These are phyloP conservation scores for Talaromyces proteolyticus DNA, from an alignment of 495 filamentous ascomycete genomes.

Conservation along the genomic window DNA sequence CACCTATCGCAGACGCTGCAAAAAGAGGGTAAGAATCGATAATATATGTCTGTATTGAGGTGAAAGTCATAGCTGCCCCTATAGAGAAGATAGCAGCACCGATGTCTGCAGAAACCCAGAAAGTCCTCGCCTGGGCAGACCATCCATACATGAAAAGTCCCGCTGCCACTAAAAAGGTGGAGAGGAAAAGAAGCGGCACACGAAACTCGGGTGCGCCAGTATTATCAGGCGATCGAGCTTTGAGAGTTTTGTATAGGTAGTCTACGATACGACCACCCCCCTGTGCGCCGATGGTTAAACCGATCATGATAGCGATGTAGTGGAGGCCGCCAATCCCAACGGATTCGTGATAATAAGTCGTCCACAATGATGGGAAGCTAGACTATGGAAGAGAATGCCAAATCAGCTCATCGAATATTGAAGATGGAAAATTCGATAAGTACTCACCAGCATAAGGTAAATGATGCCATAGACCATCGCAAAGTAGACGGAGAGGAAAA, in stretches of 20 bases:
- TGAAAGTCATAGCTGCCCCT: conserved; percentile 45
- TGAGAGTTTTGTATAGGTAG: conserved; percentile 42
- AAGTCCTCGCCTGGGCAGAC: conserved; percentile 16
- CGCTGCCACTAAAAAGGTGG: conserved; percentile 8
- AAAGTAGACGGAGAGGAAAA: conserved; percentile 49
- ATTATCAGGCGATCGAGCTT: conserved; percentile 15
- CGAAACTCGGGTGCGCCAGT: conserved; percentile 21
- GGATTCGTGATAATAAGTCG: conserved; percentile 38
- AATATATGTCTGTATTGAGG: conserved; percentile 51
- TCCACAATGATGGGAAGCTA: too few species aligned
- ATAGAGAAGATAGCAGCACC: conserved; percentile 42
- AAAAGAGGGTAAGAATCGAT: conserved; percentile 49
- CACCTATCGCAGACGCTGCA: conserved; percentile 46
- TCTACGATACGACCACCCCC: conserved; percentile 11
- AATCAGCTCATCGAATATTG: too few species aligned
- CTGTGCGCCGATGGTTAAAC: conserved; percentile 20
- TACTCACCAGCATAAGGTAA: conserved; percentile 57
- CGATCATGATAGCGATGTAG: conserved; percentile 28
- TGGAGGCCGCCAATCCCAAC: conserved; percentile 30
- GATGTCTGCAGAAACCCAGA: conserved; percentile 55
- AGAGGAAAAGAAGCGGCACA: conserved; percentile 8
- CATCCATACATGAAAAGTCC: conserved; percentile 45
- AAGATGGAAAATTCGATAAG: too few species aligned
- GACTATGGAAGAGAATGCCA: too few species aligned
- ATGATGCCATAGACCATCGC: conserved; percentile 61